These are phyloP conservation scores for Malassezia caprae DNA, from an alignment of 1,284 basidiomycete species.

Conservation along the genomic window DNA sequence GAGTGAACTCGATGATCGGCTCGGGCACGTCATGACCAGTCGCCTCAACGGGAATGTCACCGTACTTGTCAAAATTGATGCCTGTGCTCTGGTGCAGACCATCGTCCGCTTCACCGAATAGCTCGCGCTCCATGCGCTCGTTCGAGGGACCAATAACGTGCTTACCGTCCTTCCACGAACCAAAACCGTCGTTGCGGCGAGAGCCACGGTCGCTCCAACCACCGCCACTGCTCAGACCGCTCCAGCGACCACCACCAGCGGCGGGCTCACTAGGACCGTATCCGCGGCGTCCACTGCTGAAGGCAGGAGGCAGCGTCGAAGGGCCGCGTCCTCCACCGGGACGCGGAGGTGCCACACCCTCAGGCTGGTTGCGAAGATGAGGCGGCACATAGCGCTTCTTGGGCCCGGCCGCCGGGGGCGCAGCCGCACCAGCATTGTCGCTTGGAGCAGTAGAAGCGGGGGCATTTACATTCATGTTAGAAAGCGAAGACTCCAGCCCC, in stretches of 20 bases:
- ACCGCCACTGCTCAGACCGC: constrained; percentile 17
- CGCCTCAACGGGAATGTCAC: constrained; percentile 97
- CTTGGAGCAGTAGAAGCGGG: not conserved
- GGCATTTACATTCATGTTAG: constrained; percentile 15
- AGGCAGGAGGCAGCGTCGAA: constrained; percentile 24
- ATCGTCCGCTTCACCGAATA: constrained; percentile 82
- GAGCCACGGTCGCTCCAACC: constrained; percentile 21
- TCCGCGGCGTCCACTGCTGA: constrained; percentile 29
- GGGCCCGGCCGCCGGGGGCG: constrained; percentile 5
- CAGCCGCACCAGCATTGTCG: not conserved
- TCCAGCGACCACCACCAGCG: constrained; percentile 23
- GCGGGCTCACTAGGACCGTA: constrained; percentile 20
- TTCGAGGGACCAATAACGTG: constrained; percentile 74
- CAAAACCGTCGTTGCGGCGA: constrained; percentile 51
- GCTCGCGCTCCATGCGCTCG: constrained; percentile 81
- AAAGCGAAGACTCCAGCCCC: constrained; percentile 57
- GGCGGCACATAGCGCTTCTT: constrained; percentile 18
- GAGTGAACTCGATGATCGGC: constrained; percentile 75
- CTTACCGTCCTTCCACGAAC: constrained; percentile 78
- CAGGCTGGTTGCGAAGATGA: constrained; percentile 16
- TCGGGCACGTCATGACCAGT: constrained; percentile 92
- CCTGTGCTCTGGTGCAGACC: constrained; percentile 67
- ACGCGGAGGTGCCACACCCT: constrained; percentile 3
- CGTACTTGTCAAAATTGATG: constrained; percentile 99
- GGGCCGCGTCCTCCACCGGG: constrained; percentile 8